These are phyloP conservation scores for Fusarium sp. DNA, from an alignment of 2,329 filamentous ascomycete genomes.

Conservation along the genomic window DNA sequence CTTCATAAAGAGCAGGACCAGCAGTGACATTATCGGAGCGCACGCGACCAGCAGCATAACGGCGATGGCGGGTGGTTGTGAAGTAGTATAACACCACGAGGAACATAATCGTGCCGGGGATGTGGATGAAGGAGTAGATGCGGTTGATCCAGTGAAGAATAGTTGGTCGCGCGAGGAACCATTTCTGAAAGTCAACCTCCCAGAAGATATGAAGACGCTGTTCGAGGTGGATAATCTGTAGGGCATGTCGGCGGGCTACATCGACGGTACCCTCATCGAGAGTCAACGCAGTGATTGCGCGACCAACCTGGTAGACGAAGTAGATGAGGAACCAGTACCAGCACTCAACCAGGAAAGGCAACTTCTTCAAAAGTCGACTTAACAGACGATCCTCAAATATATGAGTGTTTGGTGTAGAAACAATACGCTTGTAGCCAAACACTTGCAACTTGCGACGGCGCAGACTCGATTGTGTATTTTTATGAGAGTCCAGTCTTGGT, in stretches of 20 bases:
- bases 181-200: conserved; percentile 70
- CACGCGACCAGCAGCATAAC: conserved; percentile 44
- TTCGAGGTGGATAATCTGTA: conserved; percentile 75
- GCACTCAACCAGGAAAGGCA: conserved; percentile 78
- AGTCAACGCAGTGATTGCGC: conserved; percentile 76
- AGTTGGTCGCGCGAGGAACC: conserved; percentile 60
- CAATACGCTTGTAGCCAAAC: conserved; percentile 47
- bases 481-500: conserved; percentile 41
- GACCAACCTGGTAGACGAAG: conserved; percentile 81
- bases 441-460: conserved; percentile 51
- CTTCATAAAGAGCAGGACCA: conserved; percentile 63
- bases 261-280: conserved; percentile 75
- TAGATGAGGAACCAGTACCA: conserved; percentile 84
- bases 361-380: conserved; percentile 68
- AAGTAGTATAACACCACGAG: conserved; percentile 73
- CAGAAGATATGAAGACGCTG: conserved; percentile 71
- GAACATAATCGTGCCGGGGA: conserved; percentile 79
- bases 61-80: conserved; percentile 70
- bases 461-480: conserved; percentile 42
- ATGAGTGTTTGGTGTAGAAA: conserved; percentile 49
- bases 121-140: conserved; percentile 81
- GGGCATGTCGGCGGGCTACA: conserved; percentile 74
- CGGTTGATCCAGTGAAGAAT: conserved; percentile 77
- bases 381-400: conserved; percentile 49
- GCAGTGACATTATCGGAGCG: conserved; percentile 48